phyloP scores from a whole-genome alignment of 2,329 filamentous ascomycete genomes.

The Penicillium sp. region DNA sequence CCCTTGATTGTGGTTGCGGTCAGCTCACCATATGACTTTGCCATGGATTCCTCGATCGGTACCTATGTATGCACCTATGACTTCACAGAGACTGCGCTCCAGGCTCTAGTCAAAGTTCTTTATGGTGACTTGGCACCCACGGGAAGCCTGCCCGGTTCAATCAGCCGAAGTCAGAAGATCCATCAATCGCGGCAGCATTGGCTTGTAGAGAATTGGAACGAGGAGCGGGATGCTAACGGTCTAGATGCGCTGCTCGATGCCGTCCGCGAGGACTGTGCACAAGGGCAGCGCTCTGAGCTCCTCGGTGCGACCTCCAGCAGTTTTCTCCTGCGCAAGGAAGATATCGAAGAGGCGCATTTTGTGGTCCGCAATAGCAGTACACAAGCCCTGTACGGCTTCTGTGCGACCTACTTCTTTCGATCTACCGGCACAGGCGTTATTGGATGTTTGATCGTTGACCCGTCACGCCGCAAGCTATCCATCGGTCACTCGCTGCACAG shows the following conservation, averaged over 20 bases:
- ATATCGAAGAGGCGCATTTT: conserved; percentile 82
- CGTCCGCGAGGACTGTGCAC: conserved; percentile 66
- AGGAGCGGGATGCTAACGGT: conserved; percentile 74
- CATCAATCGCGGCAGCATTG: conserved; percentile 91
- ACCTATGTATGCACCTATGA: conserved; percentile 97
- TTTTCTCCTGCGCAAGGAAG: conserved; percentile 74
- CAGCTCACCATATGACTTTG: conserved; percentile 96
- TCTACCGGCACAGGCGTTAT: conserved; percentile 75
- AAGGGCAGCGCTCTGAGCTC: conserved; percentile 71
- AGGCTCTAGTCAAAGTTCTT: conserved; percentile 79
- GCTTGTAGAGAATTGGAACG: conserved; percentile 89
- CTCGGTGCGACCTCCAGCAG: conserved; percentile 72
- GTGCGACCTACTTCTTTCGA: conserved; percentile 81
- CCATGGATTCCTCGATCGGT: conserved; percentile 85
- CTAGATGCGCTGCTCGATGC: conserved; percentile 76
- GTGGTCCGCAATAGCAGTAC: conserved; percentile 95
- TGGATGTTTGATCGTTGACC: conserved; percentile 88
- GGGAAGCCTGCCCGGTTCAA: conserved; percentile 69
- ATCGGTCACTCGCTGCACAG: conserved; percentile 90
- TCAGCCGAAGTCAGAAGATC: conserved; percentile 85
- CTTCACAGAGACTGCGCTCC: conserved; percentile 90
- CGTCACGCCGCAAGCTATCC: conserved; percentile 80
- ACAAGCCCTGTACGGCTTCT: conserved; percentile 88
- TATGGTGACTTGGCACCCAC: conserved; percentile 73
- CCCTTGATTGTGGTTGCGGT: conserved; percentile 89